Percentiles rank a stretch among this genome's conserved stretches.
phyloP scores from a whole-genome alignment of 2,329 filamentous ascomycete species.

The Nemania serpens region DNA sequence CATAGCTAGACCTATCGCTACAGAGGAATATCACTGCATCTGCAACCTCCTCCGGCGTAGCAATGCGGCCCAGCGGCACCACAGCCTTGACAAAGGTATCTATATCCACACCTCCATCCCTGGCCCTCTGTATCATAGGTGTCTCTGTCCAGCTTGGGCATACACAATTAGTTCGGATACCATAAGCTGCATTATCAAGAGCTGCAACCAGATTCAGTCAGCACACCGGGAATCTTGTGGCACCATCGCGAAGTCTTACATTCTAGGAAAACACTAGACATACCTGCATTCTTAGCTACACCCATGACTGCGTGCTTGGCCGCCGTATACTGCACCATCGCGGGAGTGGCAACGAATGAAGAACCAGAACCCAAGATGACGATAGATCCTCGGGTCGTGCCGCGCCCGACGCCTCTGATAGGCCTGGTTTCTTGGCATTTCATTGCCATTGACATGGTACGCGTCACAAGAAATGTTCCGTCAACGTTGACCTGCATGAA shows the following conservation, averaged over 20 bases:
- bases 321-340: slow-evolving; percentile 21
- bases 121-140: slow-evolving; percentile 32
- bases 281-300: slow-evolving; percentile 14
- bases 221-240: background rate
- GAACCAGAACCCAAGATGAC: slow-evolving; percentile 24
- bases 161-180: slow-evolving; percentile 41
- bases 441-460: slow-evolving; percentile 17
- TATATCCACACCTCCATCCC: background rate
- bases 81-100: slow-evolving; percentile 28
- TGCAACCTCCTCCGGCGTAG: slow-evolving; percentile 39
- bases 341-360: slow-evolving; percentile 4
- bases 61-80: slow-evolving; percentile 35
- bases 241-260: too few species aligned
- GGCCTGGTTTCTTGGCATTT: slow-evolving; percentile 13
- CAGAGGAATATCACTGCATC: slow-evolving; percentile 39
- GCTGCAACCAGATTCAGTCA: slow-evolving; percentile 23
- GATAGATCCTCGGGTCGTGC: slow-evolving; percentile 9
- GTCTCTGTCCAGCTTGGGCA: slow-evolving; percentile 42
- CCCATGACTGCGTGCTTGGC: slow-evolving; percentile 6
- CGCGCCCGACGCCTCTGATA: background rate
- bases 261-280: too few species aligned
- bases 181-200: slow-evolving; percentile 35
- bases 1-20: slow-evolving; percentile 39
- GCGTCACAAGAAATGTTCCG: slow-evolving; percentile 23
- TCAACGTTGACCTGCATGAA: slow-evolving; percentile 19